These are phyloP conservation scores for Lotmaria passim DNA, from an alignment of 208 protist genomes.

Conservation along the genomic window DNA sequence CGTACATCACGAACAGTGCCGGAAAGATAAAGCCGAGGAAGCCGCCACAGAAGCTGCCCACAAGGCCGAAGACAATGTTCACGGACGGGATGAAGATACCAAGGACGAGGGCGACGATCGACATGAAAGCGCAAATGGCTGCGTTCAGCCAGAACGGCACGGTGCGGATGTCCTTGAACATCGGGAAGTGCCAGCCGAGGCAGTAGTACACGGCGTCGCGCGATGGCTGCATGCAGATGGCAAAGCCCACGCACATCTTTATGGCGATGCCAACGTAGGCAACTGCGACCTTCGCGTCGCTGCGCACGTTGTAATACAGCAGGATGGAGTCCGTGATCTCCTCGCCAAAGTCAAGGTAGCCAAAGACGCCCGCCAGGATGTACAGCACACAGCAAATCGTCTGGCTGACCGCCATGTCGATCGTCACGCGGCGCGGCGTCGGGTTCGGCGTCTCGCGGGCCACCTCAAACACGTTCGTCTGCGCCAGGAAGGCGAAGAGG, in stretches of 20 bases:
- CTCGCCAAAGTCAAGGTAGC: conserved; percentile 79
- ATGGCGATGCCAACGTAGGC: conserved; percentile 72
- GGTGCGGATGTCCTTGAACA: conserved; percentile 49
- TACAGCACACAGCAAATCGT: conserved; percentile 71
- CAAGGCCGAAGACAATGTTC: conserved; percentile 79
- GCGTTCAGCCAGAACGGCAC: conserved; percentile 68
- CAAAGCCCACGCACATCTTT: conserved; percentile 81
- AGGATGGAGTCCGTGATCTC: conserved; percentile 67
- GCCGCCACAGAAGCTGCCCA: conserved; percentile 77
- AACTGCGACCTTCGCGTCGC: conserved; percentile 56
- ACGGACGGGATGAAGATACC: conserved; percentile 77
- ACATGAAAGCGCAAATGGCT: conserved; percentile 59
- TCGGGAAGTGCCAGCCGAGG: conserved; percentile 51
- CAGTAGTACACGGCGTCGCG: conserved; percentile 78
- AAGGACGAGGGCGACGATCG: conserved; percentile 69
- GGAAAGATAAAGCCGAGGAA: conserved; percentile 87
- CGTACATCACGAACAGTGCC: conserved; percentile 86
- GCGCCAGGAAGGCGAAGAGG: conserved; percentile 84
- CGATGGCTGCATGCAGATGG: conserved; percentile 76
- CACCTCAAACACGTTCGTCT: conserved; percentile 80
- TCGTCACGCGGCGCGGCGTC: conserved; percentile 49
- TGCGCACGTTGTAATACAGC: conserved; percentile 60
- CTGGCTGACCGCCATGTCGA: conserved; percentile 62
- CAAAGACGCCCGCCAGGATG: conserved; percentile 76
- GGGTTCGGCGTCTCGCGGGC: conserved; percentile 68